These are phyloP conservation scores for Colletotrichum somersetense DNA, from an alignment of 2,329 filamentous ascomycete genomes.

Conservation along the genomic window DNA sequence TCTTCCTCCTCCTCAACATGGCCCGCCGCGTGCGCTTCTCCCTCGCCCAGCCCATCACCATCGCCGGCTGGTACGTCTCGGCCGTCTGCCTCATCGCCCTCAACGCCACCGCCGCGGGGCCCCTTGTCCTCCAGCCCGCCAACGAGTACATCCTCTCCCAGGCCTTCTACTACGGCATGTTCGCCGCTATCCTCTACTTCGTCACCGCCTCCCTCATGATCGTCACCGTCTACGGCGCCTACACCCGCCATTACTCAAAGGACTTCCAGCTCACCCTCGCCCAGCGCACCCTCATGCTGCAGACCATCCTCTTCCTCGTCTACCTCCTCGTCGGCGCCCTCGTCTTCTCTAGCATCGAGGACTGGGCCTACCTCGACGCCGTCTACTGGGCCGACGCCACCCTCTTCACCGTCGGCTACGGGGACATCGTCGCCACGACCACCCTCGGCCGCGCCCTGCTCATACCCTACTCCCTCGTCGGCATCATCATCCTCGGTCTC, in stretches of 20 bases:
- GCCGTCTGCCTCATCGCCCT: conserved; percentile 76
- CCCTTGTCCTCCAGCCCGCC: conserved; percentile 57
- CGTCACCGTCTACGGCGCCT: conserved; percentile 83
- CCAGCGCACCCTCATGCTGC: conserved; percentile 89
- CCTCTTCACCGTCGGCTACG: conserved; percentile 74
- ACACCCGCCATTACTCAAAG: conserved; percentile 76
- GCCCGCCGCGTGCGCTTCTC: conserved; percentile 83
- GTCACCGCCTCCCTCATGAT: conserved; percentile 81
- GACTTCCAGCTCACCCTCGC: conserved; percentile 83
- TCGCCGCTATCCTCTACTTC: conserved; percentile 84
- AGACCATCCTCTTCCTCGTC: conserved; percentile 87
- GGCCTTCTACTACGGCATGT: conserved; percentile 88
- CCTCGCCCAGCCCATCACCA: conserved; percentile 85
- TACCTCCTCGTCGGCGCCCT: conserved; percentile 84
- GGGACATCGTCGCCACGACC: conserved; percentile 64
- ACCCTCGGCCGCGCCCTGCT: conserved; percentile 76
- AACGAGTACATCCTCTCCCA: conserved; percentile 77
- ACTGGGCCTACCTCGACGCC: conserved; percentile 81
- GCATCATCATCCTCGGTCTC: conserved; percentile 86
- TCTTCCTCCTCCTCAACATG: conserved; percentile 90
- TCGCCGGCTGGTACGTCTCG: conserved; percentile 80
- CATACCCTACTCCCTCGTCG: conserved; percentile 86
- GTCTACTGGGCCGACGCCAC: conserved; percentile 85
- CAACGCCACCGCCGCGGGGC: conserved; percentile 73
- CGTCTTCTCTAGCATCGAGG: conserved; percentile 79